phyloP scores from a whole-genome alignment of 2,329 filamentous ascomycete species.

The Aschersonia sp. region DNA sequence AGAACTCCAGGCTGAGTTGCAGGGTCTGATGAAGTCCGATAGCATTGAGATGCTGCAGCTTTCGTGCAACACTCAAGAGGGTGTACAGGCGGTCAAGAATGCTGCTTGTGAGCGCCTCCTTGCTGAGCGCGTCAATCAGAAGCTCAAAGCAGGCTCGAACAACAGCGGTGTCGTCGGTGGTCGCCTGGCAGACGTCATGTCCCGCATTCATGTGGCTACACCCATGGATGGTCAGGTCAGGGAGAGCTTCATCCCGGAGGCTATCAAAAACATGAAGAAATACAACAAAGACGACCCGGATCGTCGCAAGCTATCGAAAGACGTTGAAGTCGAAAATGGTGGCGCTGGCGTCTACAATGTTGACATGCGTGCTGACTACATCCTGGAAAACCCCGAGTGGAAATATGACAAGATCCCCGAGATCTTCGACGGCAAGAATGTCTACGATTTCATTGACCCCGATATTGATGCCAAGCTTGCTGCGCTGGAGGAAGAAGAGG shows the following conservation, averaged over 20 bases:
- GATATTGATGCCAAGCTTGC: constrained; percentile 90
- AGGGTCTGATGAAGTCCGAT: constrained; percentile 66
- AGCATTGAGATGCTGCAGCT: constrained; percentile 89
- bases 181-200: constrained; percentile 77
- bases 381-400: constrained; percentile 81
- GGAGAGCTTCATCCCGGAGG: constrained; percentile 81
- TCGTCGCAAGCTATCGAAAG: constrained; percentile 63
- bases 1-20: constrained; percentile 62
- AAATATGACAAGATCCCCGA: constrained; percentile 94
- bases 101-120: constrained; percentile 85
- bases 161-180: constrained; percentile 62
- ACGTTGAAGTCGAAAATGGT: constrained; percentile 82
- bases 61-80: constrained; percentile 89
- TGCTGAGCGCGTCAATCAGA: constrained; percentile 85
- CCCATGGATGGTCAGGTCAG: constrained; percentile 68
- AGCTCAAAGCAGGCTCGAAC: constrained; percentile 81
- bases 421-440: constrained; percentile 87
- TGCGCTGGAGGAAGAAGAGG: constrained; percentile 88
- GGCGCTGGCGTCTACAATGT: constrained; percentile 94
- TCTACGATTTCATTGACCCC: constrained; percentile 92
- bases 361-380: constrained; percentile 77
- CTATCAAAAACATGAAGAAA: constrained; percentile 64
- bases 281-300: constrained; percentile 86
- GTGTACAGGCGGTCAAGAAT: constrained; percentile 90
- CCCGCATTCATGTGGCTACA: constrained; percentile 92